These are phyloP conservation scores for Phaeosphaeria sp. DNA, from an alignment of 2,329 filamentous ascomycete genomes.

Conservation along the genomic window DNA sequence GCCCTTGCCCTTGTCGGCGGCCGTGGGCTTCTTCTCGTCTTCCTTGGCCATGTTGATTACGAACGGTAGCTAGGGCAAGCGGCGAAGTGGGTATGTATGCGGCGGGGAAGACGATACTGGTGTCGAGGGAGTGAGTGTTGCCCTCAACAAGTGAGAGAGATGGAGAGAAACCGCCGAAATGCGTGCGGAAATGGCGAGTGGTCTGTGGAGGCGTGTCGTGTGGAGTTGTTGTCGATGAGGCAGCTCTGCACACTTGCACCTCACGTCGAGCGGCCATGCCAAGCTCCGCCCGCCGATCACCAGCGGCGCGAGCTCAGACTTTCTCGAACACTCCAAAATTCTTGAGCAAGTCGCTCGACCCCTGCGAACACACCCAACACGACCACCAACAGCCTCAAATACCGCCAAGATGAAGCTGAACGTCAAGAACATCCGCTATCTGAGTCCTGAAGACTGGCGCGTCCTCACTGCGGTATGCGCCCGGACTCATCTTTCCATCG, in stretches of 20 bases:
- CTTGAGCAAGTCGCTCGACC: slow-evolving; percentile 7
- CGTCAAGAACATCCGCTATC: slow-evolving; percentile 89
- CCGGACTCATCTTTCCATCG: slow-evolving; percentile 21
- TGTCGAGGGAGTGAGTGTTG: slow-evolving; percentile 4
- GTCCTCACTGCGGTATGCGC: slow-evolving; percentile 81
- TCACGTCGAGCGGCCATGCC: slow-evolving; percentile 23
- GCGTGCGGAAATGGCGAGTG: slow-evolving; percentile 13
- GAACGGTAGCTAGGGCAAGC: slow-evolving; percentile 41
- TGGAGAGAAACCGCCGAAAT: slow-evolving; percentile 10
- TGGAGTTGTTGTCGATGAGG: slow-evolving; percentile 34
- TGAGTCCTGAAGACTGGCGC: slow-evolving; percentile 91
- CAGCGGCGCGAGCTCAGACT: slow-evolving; percentile 21
- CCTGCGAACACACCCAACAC: slow-evolving; percentile 13
- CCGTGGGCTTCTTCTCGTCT: slow-evolving; percentile 81
- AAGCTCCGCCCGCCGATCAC: slow-evolving; percentile 29
- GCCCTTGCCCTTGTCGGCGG: slow-evolving; percentile 93
- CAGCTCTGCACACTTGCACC: slow-evolving; percentile 33
- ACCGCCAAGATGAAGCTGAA: slow-evolving; percentile 82
- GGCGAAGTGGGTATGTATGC: slow-evolving; percentile 34
- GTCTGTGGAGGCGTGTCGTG: slow-evolving; percentile 22
- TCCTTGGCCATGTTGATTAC: slow-evolving; percentile 82
- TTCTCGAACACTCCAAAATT: slow-evolving; percentile 38
- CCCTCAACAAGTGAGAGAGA: slow-evolving; percentile 6
- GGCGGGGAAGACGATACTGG: slow-evolving; percentile 20
- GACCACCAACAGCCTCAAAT: slow-evolving; percentile 4